These are phyloP conservation scores for Hyphopichia pseudoburtonii DNA, from an alignment of 1,139 yeast species.

Conservation along the genomic window DNA sequence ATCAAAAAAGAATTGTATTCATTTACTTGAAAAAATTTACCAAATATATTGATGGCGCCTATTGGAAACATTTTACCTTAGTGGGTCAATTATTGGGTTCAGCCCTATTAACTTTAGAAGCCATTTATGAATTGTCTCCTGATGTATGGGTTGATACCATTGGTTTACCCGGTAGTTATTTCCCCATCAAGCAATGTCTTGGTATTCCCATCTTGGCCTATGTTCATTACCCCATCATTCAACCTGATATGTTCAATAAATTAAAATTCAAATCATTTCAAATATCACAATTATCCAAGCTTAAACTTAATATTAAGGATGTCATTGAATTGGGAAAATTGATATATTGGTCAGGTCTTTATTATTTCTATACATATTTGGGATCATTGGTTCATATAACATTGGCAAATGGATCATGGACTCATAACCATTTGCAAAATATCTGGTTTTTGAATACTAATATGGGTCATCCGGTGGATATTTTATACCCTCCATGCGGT, in stretches of 20 bases:
- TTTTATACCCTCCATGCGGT: conserved; percentile 87
- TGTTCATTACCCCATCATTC: conserved; percentile 91
- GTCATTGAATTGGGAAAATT: conserved; percentile 43
- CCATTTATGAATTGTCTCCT: conserved; percentile 67
- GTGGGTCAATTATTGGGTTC: conserved; percentile 89
- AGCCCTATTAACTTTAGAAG: conserved; percentile 65
- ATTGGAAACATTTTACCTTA: conserved; percentile 81
- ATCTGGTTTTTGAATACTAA: conserved; percentile 53
- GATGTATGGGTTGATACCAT: conserved; percentile 94
- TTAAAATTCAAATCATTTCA: conserved; percentile 35
- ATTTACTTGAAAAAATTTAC: conserved; percentile 62
- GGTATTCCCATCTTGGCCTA: conserved; percentile 80
- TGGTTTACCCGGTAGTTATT: conserved; percentile 86
- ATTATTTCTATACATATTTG: conserved; percentile 60
- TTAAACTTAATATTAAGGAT: conserved; percentile 17
- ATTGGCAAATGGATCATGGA: conserved; percentile 90
- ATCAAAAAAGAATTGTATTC: conserved; percentile 61
- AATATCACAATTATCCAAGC: conserved; percentile 14
- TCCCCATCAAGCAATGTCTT: conserved; percentile 49
- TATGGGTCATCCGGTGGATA: conserved; percentile 29
- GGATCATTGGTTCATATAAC: conserved; percentile 70
- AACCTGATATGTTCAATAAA: conserved; percentile 77
- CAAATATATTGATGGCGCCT: conserved; percentile 61
- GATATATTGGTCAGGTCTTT: conserved; percentile 68
- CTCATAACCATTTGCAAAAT: conserved; percentile 63